Evolutionary conservation across 306 rosid species (phyloP).

Genomic region (Cicer yamashitae): DNA sequence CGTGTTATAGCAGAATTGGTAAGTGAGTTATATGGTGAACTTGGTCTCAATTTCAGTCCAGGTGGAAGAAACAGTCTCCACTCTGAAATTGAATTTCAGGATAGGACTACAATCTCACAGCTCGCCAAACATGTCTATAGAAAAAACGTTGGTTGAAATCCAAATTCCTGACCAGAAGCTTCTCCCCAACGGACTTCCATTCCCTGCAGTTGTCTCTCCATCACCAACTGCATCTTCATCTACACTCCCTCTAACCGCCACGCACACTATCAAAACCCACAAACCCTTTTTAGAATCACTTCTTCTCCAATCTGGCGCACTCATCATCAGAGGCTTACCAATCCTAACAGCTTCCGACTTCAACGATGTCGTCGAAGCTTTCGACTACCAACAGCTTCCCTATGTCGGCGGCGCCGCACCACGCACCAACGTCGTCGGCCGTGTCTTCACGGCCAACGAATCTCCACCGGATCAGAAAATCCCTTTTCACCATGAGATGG

Average conservation of each 20-base stretch:
- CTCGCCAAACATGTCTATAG: not conserved
- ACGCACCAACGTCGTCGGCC: slow-evolving; percentile 74
- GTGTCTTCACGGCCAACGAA: slow-evolving; percentile 90
- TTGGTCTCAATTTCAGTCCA: no score
- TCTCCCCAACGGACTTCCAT: slow-evolving; percentile 51
- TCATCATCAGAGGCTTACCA: slow-evolving; percentile 68
- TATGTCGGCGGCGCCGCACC: slow-evolving; percentile 93
- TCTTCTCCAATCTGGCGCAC: slow-evolving; percentile 70
- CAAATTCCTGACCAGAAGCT: slow-evolving; percentile 67
- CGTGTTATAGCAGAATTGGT: no score
- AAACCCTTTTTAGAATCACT: slow-evolving; percentile 54
- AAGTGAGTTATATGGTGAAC: no score
- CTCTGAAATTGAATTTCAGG: no score
- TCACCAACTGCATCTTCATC: slow-evolving; percentile 40
- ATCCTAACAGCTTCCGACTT: slow-evolving; percentile 67
- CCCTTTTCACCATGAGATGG: slow-evolving; percentile 91
- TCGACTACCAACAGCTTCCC: slow-evolving; percentile 81
- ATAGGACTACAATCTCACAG: no score
- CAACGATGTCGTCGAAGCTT: slow-evolving; percentile 81
- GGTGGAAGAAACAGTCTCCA: no score
- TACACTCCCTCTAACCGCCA: slow-evolving; percentile 34
- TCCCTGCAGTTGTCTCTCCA: slow-evolving; percentile 62
- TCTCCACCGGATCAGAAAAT: slow-evolving; percentile 92
- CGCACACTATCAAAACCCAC: slow-evolving; percentile 55
- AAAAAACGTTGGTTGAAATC: slow-evolving; percentile 50